A percentile compares a stretch with the other conserved stretches of the same genome.
These are phyloP conservation scores for Calycina marina DNA, from an alignment of 2,329 filamentous ascomycete species.

Conservation along the genomic window DNA sequence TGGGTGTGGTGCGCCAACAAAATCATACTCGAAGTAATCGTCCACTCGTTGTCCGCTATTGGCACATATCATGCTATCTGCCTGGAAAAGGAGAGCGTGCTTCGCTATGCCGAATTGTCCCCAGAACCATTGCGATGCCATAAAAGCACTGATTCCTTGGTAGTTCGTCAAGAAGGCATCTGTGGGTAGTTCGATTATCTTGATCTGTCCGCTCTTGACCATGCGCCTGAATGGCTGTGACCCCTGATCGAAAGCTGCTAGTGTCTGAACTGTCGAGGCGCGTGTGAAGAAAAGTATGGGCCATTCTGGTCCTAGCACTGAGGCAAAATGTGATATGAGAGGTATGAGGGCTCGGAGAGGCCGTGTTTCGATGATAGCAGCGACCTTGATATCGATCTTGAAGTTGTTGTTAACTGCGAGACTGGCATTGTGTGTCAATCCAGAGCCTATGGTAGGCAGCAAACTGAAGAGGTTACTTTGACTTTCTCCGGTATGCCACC, in stretches of 20 bases:
- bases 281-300: slow-evolving; percentile 27
- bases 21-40: slow-evolving; percentile 18
- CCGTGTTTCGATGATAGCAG: slow-evolving; percentile 22
- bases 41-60: slow-evolving; percentile 22
- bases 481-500: too few species aligned
- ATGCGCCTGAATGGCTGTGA: slow-evolving; percentile 24
- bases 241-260: slow-evolving; percentile 5
- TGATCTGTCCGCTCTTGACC: slow-evolving; percentile 19
- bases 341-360: slow-evolving; percentile 20
- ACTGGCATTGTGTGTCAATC: background rate
- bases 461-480: too few species aligned
- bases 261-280: slow-evolving; percentile 2
- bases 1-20: slow-evolving; percentile 10
- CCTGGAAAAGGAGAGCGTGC: slow-evolving; percentile 38
- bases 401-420: background rate
- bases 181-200: slow-evolving; percentile 24
- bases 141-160: slow-evolving; percentile 21
- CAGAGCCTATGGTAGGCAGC: too few species aligned
- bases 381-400: slow-evolving; percentile 10
- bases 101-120: slow-evolving; percentile 33
- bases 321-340: slow-evolving; percentile 24
- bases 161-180: slow-evolving; percentile 20
- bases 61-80: slow-evolving; percentile 38
- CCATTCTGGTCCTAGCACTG: slow-evolving; percentile 28
- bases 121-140: slow-evolving; percentile 36